Evolutionary conservation across 805 yeast species (phyloP).

Genomic region (Metschnikowia rubicola): DNA sequence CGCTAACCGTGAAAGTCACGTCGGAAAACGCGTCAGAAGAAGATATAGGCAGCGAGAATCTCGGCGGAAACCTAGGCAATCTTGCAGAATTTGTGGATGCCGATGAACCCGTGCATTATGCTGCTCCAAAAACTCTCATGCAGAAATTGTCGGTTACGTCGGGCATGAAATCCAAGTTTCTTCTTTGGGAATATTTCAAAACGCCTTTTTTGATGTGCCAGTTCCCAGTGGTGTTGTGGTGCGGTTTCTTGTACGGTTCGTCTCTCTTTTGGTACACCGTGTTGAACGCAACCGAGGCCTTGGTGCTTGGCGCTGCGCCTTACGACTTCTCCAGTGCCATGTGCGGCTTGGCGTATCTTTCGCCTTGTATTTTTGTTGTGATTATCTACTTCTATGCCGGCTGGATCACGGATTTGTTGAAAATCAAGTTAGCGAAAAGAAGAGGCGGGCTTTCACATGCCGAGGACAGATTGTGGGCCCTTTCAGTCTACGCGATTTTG

Average conservation of each 20-base stretch:
- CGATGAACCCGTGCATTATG: conserved; percentile 2
- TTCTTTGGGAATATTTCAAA: conserved; percentile 17
- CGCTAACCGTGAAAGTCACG: not conserved
- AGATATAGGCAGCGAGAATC: conserved; percentile 4
- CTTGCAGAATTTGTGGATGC: conserved; percentile 9
- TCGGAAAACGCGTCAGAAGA: conserved; percentile 2
- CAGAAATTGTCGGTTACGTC: conserved; percentile 14
- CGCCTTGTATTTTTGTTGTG: conserved; percentile 15
- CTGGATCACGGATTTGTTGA: conserved; percentile 16
- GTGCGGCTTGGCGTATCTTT: conserved; percentile 18
- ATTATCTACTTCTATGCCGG: conserved; percentile 16
- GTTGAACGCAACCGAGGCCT: conserved; percentile 23
- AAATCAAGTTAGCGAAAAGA: conserved; percentile 11
- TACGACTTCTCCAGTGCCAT: conserved; percentile 44
- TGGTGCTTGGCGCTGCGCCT: conserved; percentile 36
- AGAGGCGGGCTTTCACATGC: conserved; percentile 15
- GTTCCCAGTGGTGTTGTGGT: conserved; percentile 21
- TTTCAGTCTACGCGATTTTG: conserved; percentile 14
- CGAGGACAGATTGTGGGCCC: conserved; percentile 15
- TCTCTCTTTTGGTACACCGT: conserved; percentile 23
- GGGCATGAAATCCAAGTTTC: conserved; percentile 10
- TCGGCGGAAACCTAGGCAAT: conserved; percentile 5
- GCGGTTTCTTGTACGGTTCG: conserved; percentile 22
- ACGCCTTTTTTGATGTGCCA: conserved; percentile 16
- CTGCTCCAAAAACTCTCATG: conserved; percentile 11